Percentiles rank a stretch among this genome's conserved stretches.
phyloP scores from a whole-genome alignment of 2,329 filamentous ascomycete genomes.

The Scopulariopsis brevicaulis region DNA sequence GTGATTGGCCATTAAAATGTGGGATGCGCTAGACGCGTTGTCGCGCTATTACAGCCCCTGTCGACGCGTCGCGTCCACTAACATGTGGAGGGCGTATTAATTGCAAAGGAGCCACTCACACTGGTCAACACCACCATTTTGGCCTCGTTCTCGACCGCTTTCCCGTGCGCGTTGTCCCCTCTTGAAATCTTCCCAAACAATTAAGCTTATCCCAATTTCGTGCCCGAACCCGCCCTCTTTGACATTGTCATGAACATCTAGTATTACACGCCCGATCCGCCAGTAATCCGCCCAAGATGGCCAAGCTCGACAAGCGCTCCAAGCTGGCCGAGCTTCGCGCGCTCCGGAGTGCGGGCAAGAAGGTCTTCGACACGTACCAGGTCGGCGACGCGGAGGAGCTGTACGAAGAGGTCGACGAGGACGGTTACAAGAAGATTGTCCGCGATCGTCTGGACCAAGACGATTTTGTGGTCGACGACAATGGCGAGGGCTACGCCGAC shows the following conservation, averaged over 20 bases:
- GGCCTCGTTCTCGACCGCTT: not conserved
- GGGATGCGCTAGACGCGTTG: not conserved
- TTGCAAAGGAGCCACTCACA: not conserved
- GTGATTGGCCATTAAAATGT: not conserved
- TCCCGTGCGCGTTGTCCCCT: not conserved
- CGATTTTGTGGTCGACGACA: constrained; percentile 97
- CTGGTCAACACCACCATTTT: not conserved
- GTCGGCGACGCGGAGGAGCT: constrained; percentile 73
- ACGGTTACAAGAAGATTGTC: constrained; percentile 94
- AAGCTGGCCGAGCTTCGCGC: constrained; percentile 71
- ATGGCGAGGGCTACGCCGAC: constrained; percentile 92
- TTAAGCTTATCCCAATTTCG: not conserved
- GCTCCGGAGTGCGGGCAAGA: constrained; percentile 81
- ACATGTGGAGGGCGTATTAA: not conserved
- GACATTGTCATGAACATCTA: constrained; percentile 4
- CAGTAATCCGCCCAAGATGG: not conserved
- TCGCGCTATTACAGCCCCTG: not conserved
- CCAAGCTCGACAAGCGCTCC: constrained; percentile 20
- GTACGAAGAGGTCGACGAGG: constrained; percentile 95
- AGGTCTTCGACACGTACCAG: constrained; percentile 77
- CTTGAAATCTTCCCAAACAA: not conserved
- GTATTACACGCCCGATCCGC: not conserved
- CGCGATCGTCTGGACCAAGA: constrained; percentile 81
- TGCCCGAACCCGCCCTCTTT: not conserved
- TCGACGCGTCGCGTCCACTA: not conserved